Evolutionary conservation across 805 yeast genomes (phyloP).

Genomic region (Metschnikowia henanensis): DNA sequence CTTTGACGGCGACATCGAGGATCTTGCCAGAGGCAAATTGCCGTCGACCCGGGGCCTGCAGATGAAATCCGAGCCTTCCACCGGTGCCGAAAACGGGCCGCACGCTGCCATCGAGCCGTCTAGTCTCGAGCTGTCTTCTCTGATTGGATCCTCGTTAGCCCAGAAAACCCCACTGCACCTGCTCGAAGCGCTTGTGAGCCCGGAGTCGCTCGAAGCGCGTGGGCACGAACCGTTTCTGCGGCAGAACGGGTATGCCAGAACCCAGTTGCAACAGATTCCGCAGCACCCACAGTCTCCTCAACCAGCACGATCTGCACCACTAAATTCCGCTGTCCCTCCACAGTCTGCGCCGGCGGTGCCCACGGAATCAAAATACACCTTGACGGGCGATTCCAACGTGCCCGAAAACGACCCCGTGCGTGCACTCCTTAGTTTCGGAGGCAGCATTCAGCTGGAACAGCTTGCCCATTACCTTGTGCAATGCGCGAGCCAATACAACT

Average conservation of each 20-base stretch:
- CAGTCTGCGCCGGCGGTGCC: background rate
- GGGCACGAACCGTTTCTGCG: background rate
- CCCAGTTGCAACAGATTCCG: too few relatives aligned
- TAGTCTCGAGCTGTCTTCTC: background rate
- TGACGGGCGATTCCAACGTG: conserved; percentile 29
- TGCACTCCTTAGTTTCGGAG: conserved; percentile 34
- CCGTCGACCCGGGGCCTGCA: background rate
- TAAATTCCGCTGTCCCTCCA: too few relatives aligned
- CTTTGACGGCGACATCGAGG: conserved; percentile 6
- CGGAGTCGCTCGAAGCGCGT: background rate
- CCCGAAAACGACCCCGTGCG: conserved; percentile 23
- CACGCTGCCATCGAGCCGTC: background rate
- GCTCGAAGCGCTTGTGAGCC: conserved; percentile 7
- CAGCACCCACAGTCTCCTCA: background rate
- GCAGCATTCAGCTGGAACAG: conserved; percentile 52
- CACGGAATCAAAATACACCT: conserved; percentile 66
- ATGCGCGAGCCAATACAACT: conserved; percentile 55
- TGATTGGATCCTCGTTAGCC: background rate
- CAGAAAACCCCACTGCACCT: background rate
- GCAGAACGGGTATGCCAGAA: background rate
- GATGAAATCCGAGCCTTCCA: background rate
- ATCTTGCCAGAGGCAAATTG: conserved; percentile 3
- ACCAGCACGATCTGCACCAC: too few relatives aligned
- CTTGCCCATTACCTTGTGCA: conserved; percentile 57
- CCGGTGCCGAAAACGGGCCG: background rate